Base-by-base conservation (phyloP, 306 rosid species). In the Cucurbita ficifolia region DNA sequence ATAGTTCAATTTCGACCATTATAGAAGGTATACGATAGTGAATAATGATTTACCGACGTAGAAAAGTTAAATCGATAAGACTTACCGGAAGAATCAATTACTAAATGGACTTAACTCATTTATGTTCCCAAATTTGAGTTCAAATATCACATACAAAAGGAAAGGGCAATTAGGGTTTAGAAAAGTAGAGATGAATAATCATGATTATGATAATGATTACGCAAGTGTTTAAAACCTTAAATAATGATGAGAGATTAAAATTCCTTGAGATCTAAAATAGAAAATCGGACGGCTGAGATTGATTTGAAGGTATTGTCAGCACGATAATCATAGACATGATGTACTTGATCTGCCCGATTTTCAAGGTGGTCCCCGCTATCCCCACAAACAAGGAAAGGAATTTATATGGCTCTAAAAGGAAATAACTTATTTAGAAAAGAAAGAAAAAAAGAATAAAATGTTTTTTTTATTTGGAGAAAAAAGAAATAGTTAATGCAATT, bases 381-480 rank as follows among this genome's bases (percentile, higher is more conserved):
- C 76, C 76, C 61, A 53, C 62, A 53, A 72, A 72, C 62, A 40
- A 36, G 62, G 76, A 53, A 22, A 48, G 39, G 39, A 36, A 53
- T 73, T 54, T 54, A 52, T 17, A 11, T 36, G 7, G 8, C 52
- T 18, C 51, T 22, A 52, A 19, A 54, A 67, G 38, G 50, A 18
- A 38, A 16, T 9, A 12, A 13, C 21, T 70, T 48, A 4, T 29
- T 13, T 33, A 17, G 29, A 5, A 17, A 17, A 49, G 2, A 0
- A 19, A 1, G 8, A n/a, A 10, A 65, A 4, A 24, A 10, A 10
- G 0, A 57, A 19, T 7, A 7, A 52, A 52, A 52, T 52, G 8
- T 55, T 19, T 18, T n/a, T 55, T 14, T 1, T 29, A 29, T 29
- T 29, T 29, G 33, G 33, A 29, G 33, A 17, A 51, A 51, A 16